These are phyloP conservation scores for Solanum corneliomulleri DNA, from an alignment of 257 asterid genomes.

Conservation along the genomic window DNA sequence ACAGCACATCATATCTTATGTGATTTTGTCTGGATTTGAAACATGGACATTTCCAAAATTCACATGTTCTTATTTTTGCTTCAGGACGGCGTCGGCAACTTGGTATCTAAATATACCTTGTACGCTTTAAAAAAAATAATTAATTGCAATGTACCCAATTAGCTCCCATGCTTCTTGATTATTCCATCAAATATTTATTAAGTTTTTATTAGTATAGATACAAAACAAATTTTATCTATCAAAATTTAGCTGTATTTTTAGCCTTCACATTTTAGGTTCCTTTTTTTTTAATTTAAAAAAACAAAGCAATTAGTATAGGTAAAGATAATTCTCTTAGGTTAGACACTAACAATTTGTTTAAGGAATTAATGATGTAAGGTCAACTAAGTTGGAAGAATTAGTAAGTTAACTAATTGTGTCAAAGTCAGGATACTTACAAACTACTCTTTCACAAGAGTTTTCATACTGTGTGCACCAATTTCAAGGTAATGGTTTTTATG, in stretches of 20 bases:
- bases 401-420: not conserved
- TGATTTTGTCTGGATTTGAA: conserved; percentile 9
- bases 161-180: no score
- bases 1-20: conserved; percentile 15
- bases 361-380: not conserved
- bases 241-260: not conserved
- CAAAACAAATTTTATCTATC: no score
- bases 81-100: not conserved
- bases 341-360: not conserved
- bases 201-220: no score
- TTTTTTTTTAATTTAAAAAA: not conserved
- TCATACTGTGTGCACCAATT: not conserved
- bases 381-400: not conserved
- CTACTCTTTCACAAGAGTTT: not conserved
- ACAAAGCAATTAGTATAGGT: not conserved
- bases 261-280: not conserved
- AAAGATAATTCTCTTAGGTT: not conserved
- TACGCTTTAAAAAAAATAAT: no score
- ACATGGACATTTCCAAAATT: not conserved
- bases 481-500: not conserved
- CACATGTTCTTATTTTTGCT: conserved; percentile 6
- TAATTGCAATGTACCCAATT: no score
- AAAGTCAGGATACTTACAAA: not conserved
- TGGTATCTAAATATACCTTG: not conserved
- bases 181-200: no score